phyloP scores from a whole-genome alignment of 352 stramenopile genomes.

The Globisporangium acanthophoron region DNA sequence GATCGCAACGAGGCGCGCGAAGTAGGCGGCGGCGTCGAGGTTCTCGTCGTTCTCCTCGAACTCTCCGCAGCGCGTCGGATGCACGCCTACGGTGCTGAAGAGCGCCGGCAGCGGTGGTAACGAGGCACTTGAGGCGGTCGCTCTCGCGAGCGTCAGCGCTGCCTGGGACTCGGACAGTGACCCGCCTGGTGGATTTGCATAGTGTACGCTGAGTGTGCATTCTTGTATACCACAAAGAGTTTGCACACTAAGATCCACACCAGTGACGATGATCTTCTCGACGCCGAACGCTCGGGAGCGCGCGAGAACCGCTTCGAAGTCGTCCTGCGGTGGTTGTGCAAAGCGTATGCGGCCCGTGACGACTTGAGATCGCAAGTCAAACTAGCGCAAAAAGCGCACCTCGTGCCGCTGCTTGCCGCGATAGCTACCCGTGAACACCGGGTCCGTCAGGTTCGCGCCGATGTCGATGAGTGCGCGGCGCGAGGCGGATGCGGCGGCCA shows the following conservation, averaged over 20 bases:
- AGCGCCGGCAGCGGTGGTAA: conserved; percentile 23
- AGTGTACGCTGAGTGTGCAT: no score
- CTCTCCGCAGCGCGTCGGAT: conserved; percentile 92
- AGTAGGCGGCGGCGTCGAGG: conserved; percentile 55
- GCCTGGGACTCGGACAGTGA: conserved; percentile 36
- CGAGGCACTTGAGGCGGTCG: not conserved
- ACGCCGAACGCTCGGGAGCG: conserved; percentile 83
- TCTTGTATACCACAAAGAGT: no score
- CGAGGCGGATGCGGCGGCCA: not conserved
- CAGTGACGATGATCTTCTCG: conserved; percentile 90
- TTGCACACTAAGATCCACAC: conserved; percentile 10
- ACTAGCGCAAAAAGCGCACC: conserved; percentile 15
- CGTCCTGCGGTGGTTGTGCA: conserved; percentile 4
- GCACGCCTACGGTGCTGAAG: conserved; percentile 76
- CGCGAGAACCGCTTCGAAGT: conserved; percentile 65
- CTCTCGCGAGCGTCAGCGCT: conserved; percentile 28
- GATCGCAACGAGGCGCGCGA: conserved; percentile 44
- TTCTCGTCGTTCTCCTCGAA: conserved; percentile 58
- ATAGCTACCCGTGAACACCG: conserved; percentile 89
- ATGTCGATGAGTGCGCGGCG: conserved; percentile 50
- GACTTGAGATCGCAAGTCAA: no score
- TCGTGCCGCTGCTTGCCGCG: conserved; percentile 86
- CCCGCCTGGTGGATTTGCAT: conserved; percentile 12
- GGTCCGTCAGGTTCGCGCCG: conserved; percentile 92
- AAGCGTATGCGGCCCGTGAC: not conserved